Percentiles rank a stretch among this genome's conserved stretches.
phyloP scores from a whole-genome alignment of 768 basidiomycete species.

The Terana coerulea region DNA sequence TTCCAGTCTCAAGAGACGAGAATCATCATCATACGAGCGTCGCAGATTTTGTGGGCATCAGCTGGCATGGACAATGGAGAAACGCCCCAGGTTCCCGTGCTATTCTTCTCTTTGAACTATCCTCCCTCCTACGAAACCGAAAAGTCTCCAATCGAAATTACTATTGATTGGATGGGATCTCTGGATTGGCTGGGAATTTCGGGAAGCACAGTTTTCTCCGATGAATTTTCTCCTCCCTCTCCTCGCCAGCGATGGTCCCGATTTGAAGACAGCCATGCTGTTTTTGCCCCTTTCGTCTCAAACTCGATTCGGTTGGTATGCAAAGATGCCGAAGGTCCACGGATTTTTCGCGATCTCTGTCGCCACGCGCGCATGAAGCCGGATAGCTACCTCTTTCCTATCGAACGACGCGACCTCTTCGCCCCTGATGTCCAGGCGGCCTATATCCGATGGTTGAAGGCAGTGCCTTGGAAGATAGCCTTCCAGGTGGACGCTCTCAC shows the following conservation, averaged over 20 bases:
- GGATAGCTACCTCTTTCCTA: slow-evolving; percentile 30
- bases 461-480: slow-evolving; percentile 44
- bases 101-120: slow-evolving; percentile 34
- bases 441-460: slow-evolving; percentile 29
- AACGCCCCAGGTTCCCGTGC: slow-evolving; percentile 10
- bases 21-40: slow-evolving; percentile 38
- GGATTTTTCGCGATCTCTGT: slow-evolving; percentile 37
- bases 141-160: not conserved
- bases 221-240: not conserved
- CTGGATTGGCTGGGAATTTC: no score
- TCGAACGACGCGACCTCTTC: slow-evolving; percentile 41
- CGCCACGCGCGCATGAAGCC: slow-evolving; percentile 31
- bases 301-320: slow-evolving; percentile 48
- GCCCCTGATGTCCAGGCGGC: slow-evolving; percentile 29
- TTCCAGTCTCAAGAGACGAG: slow-evolving; percentile 16
- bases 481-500: slow-evolving; percentile 50
- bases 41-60: slow-evolving; percentile 38
- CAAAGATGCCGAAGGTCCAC: slow-evolving; percentile 27
- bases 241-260: slow-evolving; percentile 26
- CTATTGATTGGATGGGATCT: not conserved
- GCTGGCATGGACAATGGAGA: slow-evolving; percentile 25
- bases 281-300: slow-evolving; percentile 46
- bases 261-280: slow-evolving; percentile 33
- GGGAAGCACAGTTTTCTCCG: no score
- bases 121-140: slow-evolving; percentile 35